Evolutionary conservation across 169 alveolate species (phyloP).

Genomic region (Eimeria tenella): DNA sequence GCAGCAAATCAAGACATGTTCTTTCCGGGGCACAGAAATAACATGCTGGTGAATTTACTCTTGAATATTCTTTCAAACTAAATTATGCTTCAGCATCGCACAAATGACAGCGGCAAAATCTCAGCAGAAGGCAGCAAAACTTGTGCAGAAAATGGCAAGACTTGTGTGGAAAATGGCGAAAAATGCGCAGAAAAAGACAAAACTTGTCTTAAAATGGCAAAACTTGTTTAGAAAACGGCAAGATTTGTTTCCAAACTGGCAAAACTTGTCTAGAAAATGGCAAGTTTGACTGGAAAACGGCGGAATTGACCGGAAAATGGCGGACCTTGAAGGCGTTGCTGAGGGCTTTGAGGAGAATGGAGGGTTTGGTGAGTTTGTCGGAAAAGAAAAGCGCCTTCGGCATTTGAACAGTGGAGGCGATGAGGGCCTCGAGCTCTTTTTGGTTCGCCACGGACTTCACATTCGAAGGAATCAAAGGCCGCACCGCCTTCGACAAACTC

Average conservation of each 20-base stretch:
- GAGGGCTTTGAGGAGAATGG: conserved; percentile 72
- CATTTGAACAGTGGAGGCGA: conserved; percentile 37
- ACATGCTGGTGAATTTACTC: too few species aligned
- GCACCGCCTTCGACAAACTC: conserved; percentile 16
- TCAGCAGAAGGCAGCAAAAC: too few species aligned
- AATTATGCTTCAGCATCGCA: too few species aligned
- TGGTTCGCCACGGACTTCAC: conserved; percentile 19
- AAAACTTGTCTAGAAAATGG: neutral
- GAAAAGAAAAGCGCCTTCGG: conserved; percentile 75
- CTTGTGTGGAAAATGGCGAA: too few species aligned
- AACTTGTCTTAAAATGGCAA: too few species aligned
- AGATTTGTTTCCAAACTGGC: too few species aligned
- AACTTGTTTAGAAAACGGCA: too few species aligned
- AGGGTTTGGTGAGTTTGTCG: conserved; percentile 54
- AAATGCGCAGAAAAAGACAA: too few species aligned
- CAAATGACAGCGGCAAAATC: too few species aligned
- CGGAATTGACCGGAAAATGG: neutral
- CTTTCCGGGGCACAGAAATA: too few species aligned
- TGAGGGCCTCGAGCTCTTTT: conserved; percentile 23
- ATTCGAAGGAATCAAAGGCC: conserved; percentile 51
- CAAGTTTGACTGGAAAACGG: neutral
- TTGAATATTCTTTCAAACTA: too few species aligned
- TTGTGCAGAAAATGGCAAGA: too few species aligned
- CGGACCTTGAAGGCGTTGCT: conserved; percentile 70
- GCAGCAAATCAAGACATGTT: neutral